Conservation (phyloP, 176 grass and related monocot species). For the Zizania latifolia region DNA sequence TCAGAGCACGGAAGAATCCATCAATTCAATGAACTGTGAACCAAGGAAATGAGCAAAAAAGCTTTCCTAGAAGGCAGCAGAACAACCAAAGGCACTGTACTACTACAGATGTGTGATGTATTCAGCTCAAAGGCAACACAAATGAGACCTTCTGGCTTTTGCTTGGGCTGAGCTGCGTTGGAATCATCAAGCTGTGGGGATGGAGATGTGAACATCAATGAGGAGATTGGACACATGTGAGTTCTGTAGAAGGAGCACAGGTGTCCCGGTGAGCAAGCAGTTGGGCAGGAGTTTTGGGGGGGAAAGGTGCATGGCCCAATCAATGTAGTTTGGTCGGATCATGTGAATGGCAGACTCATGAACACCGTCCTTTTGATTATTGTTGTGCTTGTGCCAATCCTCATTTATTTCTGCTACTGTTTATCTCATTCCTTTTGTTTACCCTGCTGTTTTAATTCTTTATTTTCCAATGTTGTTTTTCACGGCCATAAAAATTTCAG, state of each 20-base stretch:
- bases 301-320: constrained; percentile 4
- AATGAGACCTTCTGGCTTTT: not conserved
- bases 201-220: not conserved
- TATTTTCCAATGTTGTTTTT: not conserved
- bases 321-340: constrained; percentile 42
- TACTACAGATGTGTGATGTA: too few relatives aligned
- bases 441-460: not conserved
- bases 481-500: not conserved
- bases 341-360: constrained; percentile 44
- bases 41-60: not conserved
- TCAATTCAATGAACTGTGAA: not conserved
- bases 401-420: constrained; percentile 2
- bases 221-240: constrained; percentile 14
- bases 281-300: constrained; percentile 11
- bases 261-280: constrained; percentile 32
- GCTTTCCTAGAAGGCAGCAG: not conserved
- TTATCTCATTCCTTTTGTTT: not conserved
- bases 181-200: not conserved
- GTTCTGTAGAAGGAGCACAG: constrained; percentile 5
- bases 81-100: not conserved
- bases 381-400: not conserved
- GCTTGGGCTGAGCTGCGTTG: not conserved
- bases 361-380: constrained; percentile 15
- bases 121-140: not conserved
- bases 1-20: not conserved